phyloP scores from a whole-genome alignment of 2,329 filamentous ascomycete species.

The Sporothrix euskadiensis region DNA sequence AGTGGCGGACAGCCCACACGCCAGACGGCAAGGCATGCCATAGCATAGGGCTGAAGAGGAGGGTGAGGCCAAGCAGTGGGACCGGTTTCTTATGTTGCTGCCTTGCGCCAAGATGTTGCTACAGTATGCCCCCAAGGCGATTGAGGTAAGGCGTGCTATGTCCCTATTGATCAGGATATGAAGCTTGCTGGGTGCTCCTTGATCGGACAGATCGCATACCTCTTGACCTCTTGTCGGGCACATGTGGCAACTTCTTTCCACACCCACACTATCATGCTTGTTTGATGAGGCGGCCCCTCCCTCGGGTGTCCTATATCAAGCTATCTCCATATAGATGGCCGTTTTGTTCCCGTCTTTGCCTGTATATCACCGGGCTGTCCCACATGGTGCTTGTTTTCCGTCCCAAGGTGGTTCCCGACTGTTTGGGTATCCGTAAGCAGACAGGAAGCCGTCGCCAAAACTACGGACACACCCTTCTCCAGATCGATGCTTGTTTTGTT shows the following conservation, averaged over 20 bases:
- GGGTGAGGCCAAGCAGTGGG: not conserved
- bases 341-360: not conserved
- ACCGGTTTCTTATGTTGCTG: not conserved
- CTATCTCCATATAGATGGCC: not conserved
- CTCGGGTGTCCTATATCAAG: not conserved
- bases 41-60: conserved; percentile 10
- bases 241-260: conserved; percentile 8
- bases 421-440: not conserved
- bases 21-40: not conserved
- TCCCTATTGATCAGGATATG: not conserved
- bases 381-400: not conserved
- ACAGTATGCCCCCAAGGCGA: not conserved
- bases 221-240: not conserved
- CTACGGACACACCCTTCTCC: not conserved
- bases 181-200: not conserved
- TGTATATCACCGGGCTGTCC: not conserved
- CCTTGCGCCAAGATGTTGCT: not conserved
- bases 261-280: not conserved
- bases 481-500: not conserved
- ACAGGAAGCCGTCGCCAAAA: not conserved
- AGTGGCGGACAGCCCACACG: not conserved
- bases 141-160: not conserved
- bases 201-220: not conserved
- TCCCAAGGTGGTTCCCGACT: not conserved
- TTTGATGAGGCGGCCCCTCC: not conserved